Percentiles rank a stretch among this genome's conserved stretches.
Conservation (phyloP, 2,329 filamentous ascomycete genomes). For the Claviceps humidiphila region DNA sequence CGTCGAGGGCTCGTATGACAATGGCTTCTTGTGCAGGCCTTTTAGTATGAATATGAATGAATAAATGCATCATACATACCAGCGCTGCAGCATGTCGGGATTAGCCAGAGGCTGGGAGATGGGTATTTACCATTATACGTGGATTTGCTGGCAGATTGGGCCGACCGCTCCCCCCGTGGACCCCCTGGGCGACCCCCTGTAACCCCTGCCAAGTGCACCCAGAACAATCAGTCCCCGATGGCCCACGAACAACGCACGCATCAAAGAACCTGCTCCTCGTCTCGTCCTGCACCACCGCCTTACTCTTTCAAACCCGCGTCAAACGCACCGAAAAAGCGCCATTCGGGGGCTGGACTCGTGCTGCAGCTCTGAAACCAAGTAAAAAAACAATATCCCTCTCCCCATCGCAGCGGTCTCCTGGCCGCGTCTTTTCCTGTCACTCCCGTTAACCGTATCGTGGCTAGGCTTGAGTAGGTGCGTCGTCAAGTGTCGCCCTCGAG, state of each 20-base stretch:
- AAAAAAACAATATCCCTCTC: not conserved
- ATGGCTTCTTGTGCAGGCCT: no score
- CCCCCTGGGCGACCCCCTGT: not conserved
- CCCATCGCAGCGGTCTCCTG: not conserved
- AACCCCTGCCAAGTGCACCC: not conserved
- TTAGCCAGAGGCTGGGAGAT: no score
- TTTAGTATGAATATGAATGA: no score
- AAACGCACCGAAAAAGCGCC: constrained; percentile 16
- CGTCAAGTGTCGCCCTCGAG: constrained; percentile 9
- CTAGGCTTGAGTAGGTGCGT: constrained; percentile 20
- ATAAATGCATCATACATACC: no score
- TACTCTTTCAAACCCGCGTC: constrained; percentile 18
- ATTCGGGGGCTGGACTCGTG: constrained; percentile 20
- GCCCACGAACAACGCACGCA: constrained; percentile 7
- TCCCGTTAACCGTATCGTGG: constrained; percentile 7
- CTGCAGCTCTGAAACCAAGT: constrained; percentile 18
- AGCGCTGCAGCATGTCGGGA: no score
- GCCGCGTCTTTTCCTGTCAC: not conserved
- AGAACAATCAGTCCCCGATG: constrained; percentile 1
- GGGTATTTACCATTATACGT: no score
- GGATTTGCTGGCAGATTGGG: not conserved
- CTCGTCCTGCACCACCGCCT: constrained; percentile 11
- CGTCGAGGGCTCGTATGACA: no score
- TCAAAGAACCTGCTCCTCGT: constrained; percentile 9
- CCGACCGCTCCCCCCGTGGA: not conserved